phyloP scores from a whole-genome alignment of 441 rosid species.

The Gossypium laxum region DNA sequence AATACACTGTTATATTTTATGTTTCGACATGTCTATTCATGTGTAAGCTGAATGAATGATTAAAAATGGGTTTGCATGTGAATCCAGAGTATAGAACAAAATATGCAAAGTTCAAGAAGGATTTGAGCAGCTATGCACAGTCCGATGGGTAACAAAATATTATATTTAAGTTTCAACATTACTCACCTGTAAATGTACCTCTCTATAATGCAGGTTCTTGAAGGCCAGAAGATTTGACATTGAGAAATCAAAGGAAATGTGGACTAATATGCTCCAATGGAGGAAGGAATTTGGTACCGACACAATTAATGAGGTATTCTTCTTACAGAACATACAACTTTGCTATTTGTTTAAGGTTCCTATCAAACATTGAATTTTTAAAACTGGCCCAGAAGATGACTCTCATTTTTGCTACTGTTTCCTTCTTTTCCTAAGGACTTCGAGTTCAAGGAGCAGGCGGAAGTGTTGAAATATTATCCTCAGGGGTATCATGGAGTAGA shows the following conservation, averaged over 20 bases:
- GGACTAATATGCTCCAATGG: conserved; percentile 76
- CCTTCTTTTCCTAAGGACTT: conserved; percentile 37
- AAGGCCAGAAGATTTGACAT: conserved; percentile 76
- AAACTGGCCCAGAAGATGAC: neutral
- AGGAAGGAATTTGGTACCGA: conserved; percentile 71
- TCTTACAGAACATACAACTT: neutral
- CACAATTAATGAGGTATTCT: conserved; percentile 43
- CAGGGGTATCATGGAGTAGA: conserved; percentile 89
- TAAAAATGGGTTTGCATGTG: neutral
- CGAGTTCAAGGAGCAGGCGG: conserved; percentile 47
- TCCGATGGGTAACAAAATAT: neutral
- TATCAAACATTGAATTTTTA: neutral
- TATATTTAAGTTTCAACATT: neutral
- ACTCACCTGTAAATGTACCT: neutral
- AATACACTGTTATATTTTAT: neutral
- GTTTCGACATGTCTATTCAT: neutral
- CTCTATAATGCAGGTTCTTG: conserved; percentile 39
- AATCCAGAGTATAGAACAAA: neutral
- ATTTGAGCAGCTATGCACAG: neutral
- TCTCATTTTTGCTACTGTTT: neutral
- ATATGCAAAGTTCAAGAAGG: neutral
- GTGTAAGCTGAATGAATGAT: neutral
- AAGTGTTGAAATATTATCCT: conserved; percentile 60
- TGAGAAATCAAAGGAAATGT: conserved; percentile 75
- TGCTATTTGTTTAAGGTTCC: neutral